Base-by-base conservation (phyloP, 306 rosid species). In the Gleditsia sinensis region DNA sequence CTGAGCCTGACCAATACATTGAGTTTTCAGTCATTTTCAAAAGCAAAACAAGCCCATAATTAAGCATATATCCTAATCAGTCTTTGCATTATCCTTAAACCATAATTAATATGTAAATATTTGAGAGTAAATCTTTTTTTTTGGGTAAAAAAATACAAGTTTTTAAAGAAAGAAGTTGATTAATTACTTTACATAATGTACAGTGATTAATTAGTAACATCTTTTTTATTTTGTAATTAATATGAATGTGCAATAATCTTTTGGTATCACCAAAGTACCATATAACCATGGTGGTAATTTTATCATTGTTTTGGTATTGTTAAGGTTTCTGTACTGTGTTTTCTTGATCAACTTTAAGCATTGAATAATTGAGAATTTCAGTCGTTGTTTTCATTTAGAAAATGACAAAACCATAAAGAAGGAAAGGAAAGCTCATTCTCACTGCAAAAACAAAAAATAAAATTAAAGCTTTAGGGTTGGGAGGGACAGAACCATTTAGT, bases 361-460 rank as follows among this genome's bases (percentile, higher is more conserved):
- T 21, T 67, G 80, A 73, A 36, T 77, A 74, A 76, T 69, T 69
- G 77, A 77, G 83, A 37, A 67, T 78, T 86, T 77, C 82, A 61
- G 83, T 57, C 63, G 88, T 76, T 74, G 6, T 78, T 87, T 82
- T 72, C 73, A 74, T 57, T 54, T 73, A 80, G 89, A 86, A 88
- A 83, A 89, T 93, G 97, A 90, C 95, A 93, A 87, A 83, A 82
- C 75, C 54, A 39, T 74, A 80, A 87, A 85, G 86, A 79, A 67
- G 74, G 74, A 71, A 57, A 82, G 63, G 91, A 92, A 88, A 90
- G 92, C 93, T 90, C 97, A 84, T 83, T 83, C 86, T 86, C 92
- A 82, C 90, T 87, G 93, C 88, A 66, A 82, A 84, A 85, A 30
- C 6, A 0, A 30, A 34, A 34, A 60, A n/a, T n/a, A n/a, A n/a